These are phyloP conservation scores for Chrysosphaeria jannelii DNA, from an alignment of 2,329 filamentous ascomycete species.

Conservation along the genomic window DNA sequence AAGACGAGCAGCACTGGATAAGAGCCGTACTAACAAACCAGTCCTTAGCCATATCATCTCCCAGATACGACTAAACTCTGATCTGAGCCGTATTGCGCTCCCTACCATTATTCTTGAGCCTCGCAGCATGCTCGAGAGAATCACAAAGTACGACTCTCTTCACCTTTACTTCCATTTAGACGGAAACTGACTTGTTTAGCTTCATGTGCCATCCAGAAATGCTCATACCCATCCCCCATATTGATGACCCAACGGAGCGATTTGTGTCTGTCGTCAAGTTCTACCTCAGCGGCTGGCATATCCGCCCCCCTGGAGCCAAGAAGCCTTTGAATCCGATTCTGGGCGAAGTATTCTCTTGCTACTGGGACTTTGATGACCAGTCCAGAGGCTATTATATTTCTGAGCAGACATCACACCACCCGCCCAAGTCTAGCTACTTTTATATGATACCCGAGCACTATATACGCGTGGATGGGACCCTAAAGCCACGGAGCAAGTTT, in stretches of 20 bases:
- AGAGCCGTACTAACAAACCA: conserved; percentile 12
- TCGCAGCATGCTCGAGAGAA: conserved; percentile 89
- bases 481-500: conserved; percentile 87
- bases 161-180: too few species aligned
- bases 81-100: conserved; percentile 75
- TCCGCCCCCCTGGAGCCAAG: conserved; percentile 94
- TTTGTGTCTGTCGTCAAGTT: conserved; percentile 95
- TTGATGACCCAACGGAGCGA: conserved; percentile 67
- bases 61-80: conserved; percentile 79
- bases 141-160: conserved; percentile 95
- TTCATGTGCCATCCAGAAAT: conserved; percentile 99
- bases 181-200: conserved; percentile 15
- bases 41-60: conserved; percentile 94
- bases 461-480: conserved; percentile 79
- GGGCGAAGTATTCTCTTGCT: conserved; percentile 80
- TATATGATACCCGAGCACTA: conserved; percentile 87
- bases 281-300: conserved; percentile 95
- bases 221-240: conserved; percentile 57
- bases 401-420: conserved; percentile 93
- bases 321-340: conserved; percentile 93
- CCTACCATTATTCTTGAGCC: conserved; percentile 97
- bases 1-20: too few species aligned
- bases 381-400: conserved; percentile 85
- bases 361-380: conserved; percentile 70
- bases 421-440: conserved; percentile 96